phyloP scores from a whole-genome alignment of 2,329 filamentous ascomycete species.

The Fusarium brachygibbosum region DNA sequence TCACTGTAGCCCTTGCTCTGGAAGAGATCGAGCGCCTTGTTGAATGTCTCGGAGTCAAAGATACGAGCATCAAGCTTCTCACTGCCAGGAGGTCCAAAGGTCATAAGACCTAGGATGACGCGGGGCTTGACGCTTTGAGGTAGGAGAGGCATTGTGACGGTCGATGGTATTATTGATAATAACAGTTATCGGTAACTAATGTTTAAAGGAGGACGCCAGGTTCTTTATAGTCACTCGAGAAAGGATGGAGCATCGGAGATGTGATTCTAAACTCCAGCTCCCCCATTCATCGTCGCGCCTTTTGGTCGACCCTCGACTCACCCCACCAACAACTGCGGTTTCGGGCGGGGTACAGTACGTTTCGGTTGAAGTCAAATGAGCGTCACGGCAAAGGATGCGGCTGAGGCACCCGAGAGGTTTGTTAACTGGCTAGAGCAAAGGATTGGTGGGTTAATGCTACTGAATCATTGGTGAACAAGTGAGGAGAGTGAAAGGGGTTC shows the following conservation, averaged over 20 bases:
- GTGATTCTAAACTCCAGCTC: conserved; percentile 43
- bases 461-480: neutral
- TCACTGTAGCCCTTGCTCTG: conserved; percentile 86
- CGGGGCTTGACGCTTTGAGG: conserved; percentile 67
- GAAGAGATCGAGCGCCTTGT: conserved; percentile 79
- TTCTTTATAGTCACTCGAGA: conserved; percentile 21
- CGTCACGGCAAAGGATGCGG: conserved; percentile 8
- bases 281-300: conserved; percentile 24
- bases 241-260: conserved; percentile 25
- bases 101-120: conserved; percentile 89
- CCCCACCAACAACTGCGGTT: conserved; percentile 32
- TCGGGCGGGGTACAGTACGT: conserved; percentile 39
- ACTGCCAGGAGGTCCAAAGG: conserved; percentile 76
- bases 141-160: conserved; percentile 62
- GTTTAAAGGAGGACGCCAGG: neutral
- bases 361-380: conserved; percentile 15
- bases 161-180: neutral
- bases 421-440: conserved; percentile 5
- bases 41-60: conserved; percentile 75
- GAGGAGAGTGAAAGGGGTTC: neutral
- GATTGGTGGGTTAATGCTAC: conserved; percentile 9
- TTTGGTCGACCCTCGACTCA: conserved; percentile 10
- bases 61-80: conserved; percentile 75
- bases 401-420: conserved; percentile 2
- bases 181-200: neutral